Evolutionary conservation across 495 filamentous ascomycete genomes (phyloP), one percentile per base, ranked within the genome.

Genomic region (Cairneyella variabilis): DNA sequence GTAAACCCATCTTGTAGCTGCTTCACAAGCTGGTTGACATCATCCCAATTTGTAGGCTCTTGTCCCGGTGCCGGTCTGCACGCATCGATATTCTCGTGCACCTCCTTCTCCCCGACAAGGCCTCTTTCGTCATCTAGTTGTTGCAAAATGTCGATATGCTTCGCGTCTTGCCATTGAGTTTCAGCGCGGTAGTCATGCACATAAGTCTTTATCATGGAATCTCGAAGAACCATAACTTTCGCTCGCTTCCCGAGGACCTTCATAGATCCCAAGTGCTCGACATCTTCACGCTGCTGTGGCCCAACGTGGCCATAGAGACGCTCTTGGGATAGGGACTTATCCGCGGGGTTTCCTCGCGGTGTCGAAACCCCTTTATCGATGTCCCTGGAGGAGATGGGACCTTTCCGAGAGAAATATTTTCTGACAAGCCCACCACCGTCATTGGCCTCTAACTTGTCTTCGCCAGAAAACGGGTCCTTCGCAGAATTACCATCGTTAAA

Each of bases 171-270:
- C 14, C 26, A 12, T 34, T 45, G 21, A 23, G 12, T 54, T 26
- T 37, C 38, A 30, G 16, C 25, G n/a, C 26, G 34, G 3, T 1
- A 18, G 20, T 21, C 4, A 28, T 44, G 41, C 10, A 43, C 46
- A 51, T 56, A 60, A 46, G 22, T 26, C 22, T 39, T 54, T 23
- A 58, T 40, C n/a, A 65, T 63, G 0, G 60, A 56, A 21, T 72
- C 67, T 54, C 63, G 68, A 56, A 79, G 62, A 14, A 79, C 59
- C 41, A 79, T 71, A 38, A 68, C 70, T 9, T 67, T 56, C 12
- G 64, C 63, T 12, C 61, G 61, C 38, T 70, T 62, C n/a, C 69
- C 69, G n/a, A 74, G 51, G 48, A 59, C 64, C n/a, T 58, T 44
- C 2, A 57, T 48, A n/a, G n/a, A n/a, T 7, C 56, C 40, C 27